Percentiles rank a stretch among this genome's conserved stretches.
Evolutionary conservation across 345 rosid species (phyloP).

Genomic region (Eucalyptus urophylla): DNA sequence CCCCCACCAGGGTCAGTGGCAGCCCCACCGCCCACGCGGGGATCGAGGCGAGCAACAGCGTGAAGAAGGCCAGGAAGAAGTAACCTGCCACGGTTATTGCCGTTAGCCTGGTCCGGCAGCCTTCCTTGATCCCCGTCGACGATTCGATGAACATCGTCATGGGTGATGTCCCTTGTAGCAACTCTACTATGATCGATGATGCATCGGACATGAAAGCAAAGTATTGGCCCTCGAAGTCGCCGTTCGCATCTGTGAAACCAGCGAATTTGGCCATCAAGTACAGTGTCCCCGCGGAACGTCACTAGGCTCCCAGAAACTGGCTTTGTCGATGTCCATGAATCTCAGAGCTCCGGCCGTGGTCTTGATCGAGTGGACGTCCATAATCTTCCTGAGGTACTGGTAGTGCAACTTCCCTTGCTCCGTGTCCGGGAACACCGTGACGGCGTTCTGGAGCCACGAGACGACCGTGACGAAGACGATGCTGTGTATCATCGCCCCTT

Average conservation of each 20-base stretch:
- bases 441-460: slow-evolving; percentile 75
- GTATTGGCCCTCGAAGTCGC: slow-evolving; percentile 72
- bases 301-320: slow-evolving; percentile 76
- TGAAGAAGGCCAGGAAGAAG: slow-evolving; percentile 60
- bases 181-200: slow-evolving; percentile 56
- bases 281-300: slow-evolving; percentile 63
- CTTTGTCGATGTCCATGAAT: slow-evolving; percentile 35
- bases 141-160: slow-evolving; percentile 72
- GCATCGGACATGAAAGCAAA: slow-evolving; percentile 95
- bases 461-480: slow-evolving; percentile 70
- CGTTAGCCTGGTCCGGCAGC: slow-evolving; percentile 57
- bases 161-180: slow-evolving; percentile 69
- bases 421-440: slow-evolving; percentile 64
- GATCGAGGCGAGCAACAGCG: slow-evolving; percentile 67
- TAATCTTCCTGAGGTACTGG: slow-evolving; percentile 62
- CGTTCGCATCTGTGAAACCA: slow-evolving; percentile 36
- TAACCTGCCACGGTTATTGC: slow-evolving; percentile 69
- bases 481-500: slow-evolving; percentile 85
- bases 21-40: slow-evolving; percentile 93
- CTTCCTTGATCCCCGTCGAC: slow-evolving; percentile 74
- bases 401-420: slow-evolving; percentile 42
- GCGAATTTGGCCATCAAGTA: slow-evolving; percentile 88
- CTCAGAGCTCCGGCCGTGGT: slow-evolving; percentile 70
- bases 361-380: slow-evolving; percentile 53
- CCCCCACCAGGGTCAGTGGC: slow-evolving; percentile 71